Percentiles rank a stretch among this genome's conserved stretches.
Conservation (phyloP, 805 yeast genomes). For the Vanderwaltozyma yarrowii region DNA sequence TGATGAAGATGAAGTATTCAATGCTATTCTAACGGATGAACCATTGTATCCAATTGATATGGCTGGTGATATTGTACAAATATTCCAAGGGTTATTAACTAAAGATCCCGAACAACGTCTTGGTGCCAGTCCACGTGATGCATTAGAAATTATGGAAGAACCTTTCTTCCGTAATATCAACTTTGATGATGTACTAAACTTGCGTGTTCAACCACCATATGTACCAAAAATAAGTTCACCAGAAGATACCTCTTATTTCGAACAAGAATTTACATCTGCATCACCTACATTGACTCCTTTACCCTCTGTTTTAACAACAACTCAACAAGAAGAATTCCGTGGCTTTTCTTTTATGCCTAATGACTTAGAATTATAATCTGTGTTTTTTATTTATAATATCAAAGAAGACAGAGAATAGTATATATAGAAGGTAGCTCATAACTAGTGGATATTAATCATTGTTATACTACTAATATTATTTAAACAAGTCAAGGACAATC, state of each 20-base stretch:
- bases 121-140: slow-evolving; percentile 84
- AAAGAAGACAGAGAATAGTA: no score
- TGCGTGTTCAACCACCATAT: slow-evolving; percentile 77
- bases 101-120: slow-evolving; percentile 79
- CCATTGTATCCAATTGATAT: slow-evolving; percentile 94
- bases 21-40: slow-evolving; percentile 92
- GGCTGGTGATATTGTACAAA: slow-evolving; percentile 94
- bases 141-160: slow-evolving; percentile 89
- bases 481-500: no score
- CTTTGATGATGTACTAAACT: slow-evolving; percentile 72
- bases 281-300: slow-evolving; percentile 94
- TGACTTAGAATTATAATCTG: slow-evolving; percentile 30
- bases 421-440: no score
- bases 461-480: no score
- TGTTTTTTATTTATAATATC: no score
- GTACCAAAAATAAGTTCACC: slow-evolving; percentile 80
- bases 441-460: no score
- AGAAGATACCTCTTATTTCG: slow-evolving; percentile 87
- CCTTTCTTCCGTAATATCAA: slow-evolving; percentile 85
- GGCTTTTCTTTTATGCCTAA: slow-evolving; percentile 88
- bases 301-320: slow-evolving; percentile 72
- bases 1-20: slow-evolving; percentile 93
- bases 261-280: slow-evolving; percentile 88
- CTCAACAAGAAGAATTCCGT: slow-evolving; percentile 92
- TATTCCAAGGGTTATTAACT: slow-evolving; percentile 80